Evolutionary conservation across 257 asterid species (phyloP), one percentile per base, ranked within the genome.

Genomic region (Capsicum baccatum): DNA sequence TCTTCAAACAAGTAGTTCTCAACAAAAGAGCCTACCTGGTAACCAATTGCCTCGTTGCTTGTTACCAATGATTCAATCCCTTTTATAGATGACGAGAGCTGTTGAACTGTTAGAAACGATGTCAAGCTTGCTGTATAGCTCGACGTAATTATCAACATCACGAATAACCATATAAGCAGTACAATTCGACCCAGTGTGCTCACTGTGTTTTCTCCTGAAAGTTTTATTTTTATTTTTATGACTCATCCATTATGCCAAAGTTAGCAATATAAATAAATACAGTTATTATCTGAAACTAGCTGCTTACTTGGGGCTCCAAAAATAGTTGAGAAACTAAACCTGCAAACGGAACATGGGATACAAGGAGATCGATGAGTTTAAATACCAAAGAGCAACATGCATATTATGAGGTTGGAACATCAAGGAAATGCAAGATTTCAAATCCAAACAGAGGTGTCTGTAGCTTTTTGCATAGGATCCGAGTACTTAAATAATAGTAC

Each of bases 271-370:
- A 39, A 59, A 37, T 6, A 52, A 78, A 19, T 52, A 78, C n/a
- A 11, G 14, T 21, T 39, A 21, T 39, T 39, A 19, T 16, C n/a
- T 80, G 82, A 62, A 81, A 26, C 47, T n/a, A 68, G 79, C 56
- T 70, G 84, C 98, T 90, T 89, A 93, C 97, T 90, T 84, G 91
- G 98, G 39, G 97, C 87, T 14, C 90, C 91, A 71, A 92, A 92
- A 93, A 95, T 89, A 9, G 96, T 95, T 66, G 98, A 95, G 88
- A 95, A 92, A 89, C 98, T 94, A 87, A 95, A 95, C 98, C 98
- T 93, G 97, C 92, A 88, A 80, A 60, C 69, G 16, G 39, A 79
- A 83, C 54, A 39, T 16, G 37, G 16, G n/a, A 8, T 54, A 76
- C 63, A 64, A 35, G 82, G 8, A 9, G 67, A 26, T 26, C 33